Base-by-base conservation (phyloP, 108 stramenopile species). In the Skeletonema grethae region DNA sequence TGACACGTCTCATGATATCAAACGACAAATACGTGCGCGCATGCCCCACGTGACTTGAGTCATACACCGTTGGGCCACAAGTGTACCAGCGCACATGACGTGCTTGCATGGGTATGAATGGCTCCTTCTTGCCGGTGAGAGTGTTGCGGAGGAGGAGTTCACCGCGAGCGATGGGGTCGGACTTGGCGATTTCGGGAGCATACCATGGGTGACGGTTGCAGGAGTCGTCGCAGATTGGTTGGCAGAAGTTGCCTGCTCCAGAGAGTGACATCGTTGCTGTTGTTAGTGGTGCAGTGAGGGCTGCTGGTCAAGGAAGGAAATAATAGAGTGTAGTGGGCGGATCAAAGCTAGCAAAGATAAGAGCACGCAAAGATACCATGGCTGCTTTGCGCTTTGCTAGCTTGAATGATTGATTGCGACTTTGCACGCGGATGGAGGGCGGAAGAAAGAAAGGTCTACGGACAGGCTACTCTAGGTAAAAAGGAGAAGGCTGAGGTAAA, bases 31-130 rank as follows among this genome's bases (percentile, higher is more conserved):
- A 99, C 2, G 99, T 97, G 28, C 99, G 81, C 0, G 99, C 99
- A 72, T 99, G 99, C 0, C 99, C 99, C 85, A 99, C 91, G 73
- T 99, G 99, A 61, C 89, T 80, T 22, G 85, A 79, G 70, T 89
- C 99, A 70, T 99, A 99, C 7, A 99, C 99, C 24, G 99, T 99
- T 0, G 99, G 99, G 9, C 99, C 99, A 73, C 99, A 99, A 67
- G 86, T 95, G 84, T 96, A 83, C 84, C 84, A 84, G n/a, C 70
- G 76, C 11, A 91, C 86, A 56, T 68, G 62, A 30, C 85, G 70
- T 10, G 55, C 41, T 4, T 72, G 48, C 61, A 76, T 76, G 12
- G 90, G 90, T 10, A 91, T 76, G 82, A 91, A 91, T 9, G 84
- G 82, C 29, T 82, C 77, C 57, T 89, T 89, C 20, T 66, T 59